phyloP scores from a whole-genome alignment of 257 asterid species.

The Vinca minor region DNA sequence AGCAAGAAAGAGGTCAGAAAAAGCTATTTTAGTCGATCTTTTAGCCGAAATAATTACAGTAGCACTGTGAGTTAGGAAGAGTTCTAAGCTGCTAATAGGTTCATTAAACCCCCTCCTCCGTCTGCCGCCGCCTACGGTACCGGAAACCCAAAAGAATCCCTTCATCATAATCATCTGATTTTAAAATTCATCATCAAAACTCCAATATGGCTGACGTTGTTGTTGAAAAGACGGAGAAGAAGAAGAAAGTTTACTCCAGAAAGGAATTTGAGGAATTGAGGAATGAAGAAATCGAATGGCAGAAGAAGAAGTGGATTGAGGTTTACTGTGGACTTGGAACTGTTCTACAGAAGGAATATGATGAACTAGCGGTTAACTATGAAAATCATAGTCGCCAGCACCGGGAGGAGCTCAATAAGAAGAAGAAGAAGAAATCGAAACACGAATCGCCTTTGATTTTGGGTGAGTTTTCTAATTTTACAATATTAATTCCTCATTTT shows the following conservation, averaged over 20 bases:
- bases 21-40: no score
- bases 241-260: constrained; percentile 42
- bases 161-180: no score
- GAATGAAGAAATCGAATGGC: constrained; percentile 46
- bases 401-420: constrained; percentile 9
- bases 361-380: constrained; percentile 30
- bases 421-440: no score
- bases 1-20: no score
- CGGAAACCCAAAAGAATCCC: no score
- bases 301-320: constrained; percentile 70
- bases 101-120: no score
- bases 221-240: constrained; percentile 23
- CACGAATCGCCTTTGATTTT: constrained; percentile 16
- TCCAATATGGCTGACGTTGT: no score
- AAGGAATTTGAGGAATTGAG: constrained; percentile 60
- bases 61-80: no score
- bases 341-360: constrained; percentile 44
- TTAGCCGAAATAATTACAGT: no score
- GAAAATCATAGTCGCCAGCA: constrained; percentile 18
- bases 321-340: constrained; percentile 59
- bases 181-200: no score
- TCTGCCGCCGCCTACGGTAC: no score
- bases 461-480: constrained; percentile 25
- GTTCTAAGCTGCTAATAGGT: no score
- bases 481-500: not conserved